A percentile compares a stretch with the other conserved stretches of the same genome.
Evolutionary conservation across 1,284 basidiomycete genomes (phyloP).

Genomic region (Fistulina hepatica): DNA sequence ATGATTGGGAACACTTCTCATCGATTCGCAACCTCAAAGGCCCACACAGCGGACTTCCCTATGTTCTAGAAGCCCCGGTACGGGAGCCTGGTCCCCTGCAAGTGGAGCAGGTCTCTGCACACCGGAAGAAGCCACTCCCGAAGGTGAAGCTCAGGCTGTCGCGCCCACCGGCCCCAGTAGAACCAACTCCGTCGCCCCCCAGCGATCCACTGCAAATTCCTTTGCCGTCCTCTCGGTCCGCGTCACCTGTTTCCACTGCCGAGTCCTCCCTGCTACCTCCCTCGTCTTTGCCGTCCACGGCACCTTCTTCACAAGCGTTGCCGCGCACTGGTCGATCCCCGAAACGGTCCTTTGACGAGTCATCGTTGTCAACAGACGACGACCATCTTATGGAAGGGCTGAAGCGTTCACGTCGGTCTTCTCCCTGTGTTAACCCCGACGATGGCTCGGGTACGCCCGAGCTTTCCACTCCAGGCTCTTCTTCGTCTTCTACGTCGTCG

Average conservation of each 20-base stretch:
- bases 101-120: conserved; percentile 13
- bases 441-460: conserved; percentile 19
- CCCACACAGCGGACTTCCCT: conserved; percentile 71
- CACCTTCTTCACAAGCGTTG: conserved; percentile 5
- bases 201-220: conserved; percentile 30
- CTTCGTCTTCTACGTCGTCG: conserved; percentile 17
- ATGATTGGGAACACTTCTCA: conserved; percentile 94
- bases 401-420: conserved; percentile 12
- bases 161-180: conserved; percentile 1
- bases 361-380: conserved; percentile 23
- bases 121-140: conserved; percentile 17
- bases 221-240: conserved; percentile 37
- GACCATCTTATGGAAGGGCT: conserved; percentile 6
- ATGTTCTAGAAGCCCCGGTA: conserved; percentile 40
- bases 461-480: conserved; percentile 26
- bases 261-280: conserved; percentile 11
- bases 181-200: conserved; percentile 1
- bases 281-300: conserved; percentile 6
- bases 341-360: conserved; percentile 60
- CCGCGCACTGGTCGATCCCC: conserved; percentile 30
- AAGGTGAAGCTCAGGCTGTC: conserved; percentile 14
- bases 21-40: conserved; percentile 80
- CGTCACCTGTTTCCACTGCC: conserved; percentile 14
- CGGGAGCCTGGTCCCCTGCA: conserved; percentile 9
- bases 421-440: conserved; percentile 1